Evolutionary conservation across 768 basidiomycete species (phyloP).

Genomic region (Trametes meyenii): DNA sequence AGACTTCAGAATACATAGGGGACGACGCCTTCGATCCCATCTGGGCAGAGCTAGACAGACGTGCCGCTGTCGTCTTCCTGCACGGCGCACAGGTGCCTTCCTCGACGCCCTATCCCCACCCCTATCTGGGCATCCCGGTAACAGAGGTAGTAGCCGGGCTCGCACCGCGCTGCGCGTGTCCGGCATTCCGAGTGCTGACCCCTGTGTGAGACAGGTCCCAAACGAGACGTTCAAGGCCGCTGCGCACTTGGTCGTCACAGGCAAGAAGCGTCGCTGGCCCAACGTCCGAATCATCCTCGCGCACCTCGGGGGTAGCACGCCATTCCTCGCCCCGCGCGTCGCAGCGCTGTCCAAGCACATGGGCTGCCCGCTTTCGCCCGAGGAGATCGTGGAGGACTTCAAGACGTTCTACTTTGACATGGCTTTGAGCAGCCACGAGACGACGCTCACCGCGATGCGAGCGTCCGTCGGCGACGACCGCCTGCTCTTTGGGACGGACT

Average conservation of each 20-base stretch:
- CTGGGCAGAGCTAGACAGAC: constrained; percentile 69
- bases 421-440: constrained; percentile 61
- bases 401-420: constrained; percentile 74
- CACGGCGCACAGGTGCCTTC: constrained; percentile 72
- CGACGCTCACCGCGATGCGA: constrained; percentile 54
- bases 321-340: constrained; percentile 67
- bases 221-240: constrained; percentile 85
- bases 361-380: constrained; percentile 64
- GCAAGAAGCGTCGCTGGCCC: constrained; percentile 63
- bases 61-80: constrained; percentile 66
- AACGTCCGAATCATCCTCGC: constrained; percentile 68
- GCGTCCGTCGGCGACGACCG: constrained; percentile 51
- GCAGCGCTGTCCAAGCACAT: constrained; percentile 69
- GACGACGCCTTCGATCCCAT: constrained; percentile 64
- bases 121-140: constrained; percentile 67
- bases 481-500: constrained; percentile 75
- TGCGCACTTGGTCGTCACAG: constrained; percentile 73
- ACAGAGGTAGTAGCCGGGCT: constrained; percentile 49
- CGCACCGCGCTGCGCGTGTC: too few species aligned
- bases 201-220: constrained; percentile 53
- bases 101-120: constrained; percentile 64
- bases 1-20: constrained; percentile 59
- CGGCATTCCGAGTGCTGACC: too few species aligned
- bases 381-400: constrained; percentile 72
- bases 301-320: constrained; percentile 73